phyloP scores from a whole-genome alignment of 257 asterid genomes.

The Hygrophila difformis region DNA sequence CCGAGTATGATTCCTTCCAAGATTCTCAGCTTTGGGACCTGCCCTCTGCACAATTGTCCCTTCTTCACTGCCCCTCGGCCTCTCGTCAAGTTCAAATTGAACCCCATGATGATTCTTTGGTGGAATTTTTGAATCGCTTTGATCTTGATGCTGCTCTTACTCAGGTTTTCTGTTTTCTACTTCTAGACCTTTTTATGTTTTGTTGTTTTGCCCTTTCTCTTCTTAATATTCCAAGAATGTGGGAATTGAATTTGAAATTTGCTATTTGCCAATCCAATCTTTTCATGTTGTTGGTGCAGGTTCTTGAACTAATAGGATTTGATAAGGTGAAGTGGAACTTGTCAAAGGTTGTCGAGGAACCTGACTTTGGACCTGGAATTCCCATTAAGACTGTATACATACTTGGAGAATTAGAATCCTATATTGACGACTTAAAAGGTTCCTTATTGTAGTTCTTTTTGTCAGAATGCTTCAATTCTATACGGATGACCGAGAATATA shows the following conservation, averaged over 20 bases:
- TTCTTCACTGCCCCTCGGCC: conserved; percentile 9
- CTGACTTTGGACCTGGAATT: conserved; percentile 83
- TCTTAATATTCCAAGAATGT: neutral
- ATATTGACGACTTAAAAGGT: conserved; percentile 47
- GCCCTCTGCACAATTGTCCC: conserved; percentile 47
- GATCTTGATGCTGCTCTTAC: conserved; percentile 54
- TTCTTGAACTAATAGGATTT: conserved; percentile 40
- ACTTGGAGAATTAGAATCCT: conserved; percentile 32
- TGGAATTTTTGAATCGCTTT: conserved; percentile 28
- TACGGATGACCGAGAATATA: conserved; percentile 1
- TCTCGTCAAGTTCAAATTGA: conserved; percentile 19
- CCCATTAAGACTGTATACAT: conserved; percentile 56
- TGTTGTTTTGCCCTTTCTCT: too few species aligned
- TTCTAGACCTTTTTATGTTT: too few species aligned
- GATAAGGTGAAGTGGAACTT: conserved; percentile 52
- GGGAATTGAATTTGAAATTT: conserved; percentile 4
- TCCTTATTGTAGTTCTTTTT: conserved; percentile 11
- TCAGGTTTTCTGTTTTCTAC: conserved; percentile 39
- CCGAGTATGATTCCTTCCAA: conserved; percentile 61
- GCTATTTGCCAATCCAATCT: neutral
- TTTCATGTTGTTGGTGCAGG: conserved; percentile 34
- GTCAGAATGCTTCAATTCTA: neutral
- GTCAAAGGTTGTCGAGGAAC: conserved; percentile 57
- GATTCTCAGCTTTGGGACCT: conserved; percentile 93
- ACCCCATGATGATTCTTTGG: conserved; percentile 24